Evolutionary conservation across 2,329 filamentous ascomycete genomes (phyloP), one percentile per base, ranked within the genome.

Genomic region (Beauveria medogensis): DNA sequence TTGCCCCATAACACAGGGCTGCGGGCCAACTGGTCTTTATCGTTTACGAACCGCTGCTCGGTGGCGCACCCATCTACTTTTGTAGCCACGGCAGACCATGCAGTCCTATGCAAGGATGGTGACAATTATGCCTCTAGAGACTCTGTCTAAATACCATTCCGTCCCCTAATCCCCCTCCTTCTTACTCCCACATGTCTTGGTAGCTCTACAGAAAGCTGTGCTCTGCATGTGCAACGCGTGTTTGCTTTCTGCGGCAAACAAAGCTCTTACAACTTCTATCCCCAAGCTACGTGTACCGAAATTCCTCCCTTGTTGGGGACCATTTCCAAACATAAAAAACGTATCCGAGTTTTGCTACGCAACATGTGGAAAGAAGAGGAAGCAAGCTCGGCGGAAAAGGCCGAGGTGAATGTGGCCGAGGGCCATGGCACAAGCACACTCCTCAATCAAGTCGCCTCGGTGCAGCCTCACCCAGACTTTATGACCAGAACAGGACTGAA

Each of bases 401-500:
- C 28, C 30, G 12, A 10, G 9, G 40, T 52, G 2, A 46, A 48
- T 9, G 50, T 48, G 28, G 28, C 43, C 34, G 58, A 60, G 20
- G 43, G 41, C 22, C 50, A 41, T 22, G 51, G 41, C 58, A 40
- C 51, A 3, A 60, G 58, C 51, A 24, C 37, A 22, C 20, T 60
- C 43, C 51, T 60, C 43, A 47, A 10, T 24, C 50, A 60, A 26
- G 58, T 60, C 28, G 51, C 47, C 24, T 22, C 58, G 3, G 58
- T 60, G 24, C 50, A 60, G 43, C 58, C 58, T 28, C 58, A 60
- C 40, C 60, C 60, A 2, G 55, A 69, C 63, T 75, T 71, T 63
- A 65, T 68, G 66, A 76, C 74, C 41, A 70, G 74, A 59, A 74
- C 72, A 59, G 74, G 74, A 59, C 62, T 77, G 51, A 75, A 70